Evolutionary conservation across 371 early-diverging fungal species (phyloP).

Genomic region (Mortierella polycephala): DNA sequence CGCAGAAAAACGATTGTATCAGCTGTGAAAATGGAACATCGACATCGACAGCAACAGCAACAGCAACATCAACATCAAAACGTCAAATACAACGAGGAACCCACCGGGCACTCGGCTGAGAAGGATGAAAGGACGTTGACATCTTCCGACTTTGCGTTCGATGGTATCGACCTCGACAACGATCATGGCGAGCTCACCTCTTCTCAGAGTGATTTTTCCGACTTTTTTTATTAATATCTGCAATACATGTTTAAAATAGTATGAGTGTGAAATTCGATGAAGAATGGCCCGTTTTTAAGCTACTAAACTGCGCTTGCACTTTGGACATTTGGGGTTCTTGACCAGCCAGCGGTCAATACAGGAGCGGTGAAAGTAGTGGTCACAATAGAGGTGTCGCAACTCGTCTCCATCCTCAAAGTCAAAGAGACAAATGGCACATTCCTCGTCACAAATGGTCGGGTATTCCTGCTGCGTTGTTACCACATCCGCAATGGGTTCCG

Average conservation of each 20-base stretch:
- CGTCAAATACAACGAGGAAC: no score
- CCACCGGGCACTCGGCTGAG: no score
- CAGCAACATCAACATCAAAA: no score
- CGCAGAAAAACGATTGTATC: background rate
- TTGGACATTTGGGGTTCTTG: conserved; percentile 55
- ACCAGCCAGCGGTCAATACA: conserved; percentile 87
- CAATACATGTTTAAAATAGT: no score
- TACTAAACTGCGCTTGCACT: conserved; percentile 49
- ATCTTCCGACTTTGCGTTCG: conserved; percentile 2
- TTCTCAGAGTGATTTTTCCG: background rate
- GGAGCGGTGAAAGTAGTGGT: conserved; percentile 85
- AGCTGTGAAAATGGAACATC: no score
- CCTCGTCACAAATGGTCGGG: conserved; percentile 21
- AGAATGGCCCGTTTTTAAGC: no score
- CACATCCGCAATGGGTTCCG: background rate
- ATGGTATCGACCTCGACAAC: background rate
- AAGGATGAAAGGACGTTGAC: no score
- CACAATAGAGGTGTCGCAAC: conserved; percentile 69
- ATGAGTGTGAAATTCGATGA: no score
- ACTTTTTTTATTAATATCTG: no score
- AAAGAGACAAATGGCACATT: conserved; percentile 72
- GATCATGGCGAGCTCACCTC: background rate
- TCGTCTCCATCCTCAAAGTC: conserved; percentile 73
- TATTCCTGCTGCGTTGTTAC: background rate
- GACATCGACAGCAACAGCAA: no score